Percentiles rank a stretch among this genome's conserved stretches.
phyloP scores from a whole-genome alignment of 345 rosid genomes.

The Aegle marmelos region DNA sequence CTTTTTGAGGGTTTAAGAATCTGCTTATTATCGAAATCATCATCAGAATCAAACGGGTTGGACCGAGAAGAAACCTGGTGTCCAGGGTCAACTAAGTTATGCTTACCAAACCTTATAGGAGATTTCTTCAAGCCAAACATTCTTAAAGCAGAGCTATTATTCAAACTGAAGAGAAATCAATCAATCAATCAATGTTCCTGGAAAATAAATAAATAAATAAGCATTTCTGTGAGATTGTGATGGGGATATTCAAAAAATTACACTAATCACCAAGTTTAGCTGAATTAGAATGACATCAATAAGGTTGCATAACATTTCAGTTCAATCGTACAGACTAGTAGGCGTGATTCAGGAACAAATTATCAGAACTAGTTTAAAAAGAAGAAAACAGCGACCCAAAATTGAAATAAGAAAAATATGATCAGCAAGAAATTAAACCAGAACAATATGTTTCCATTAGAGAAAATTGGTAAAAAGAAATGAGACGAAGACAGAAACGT shows the following conservation, averaged over 20 bases:
- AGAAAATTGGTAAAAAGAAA: not conserved
- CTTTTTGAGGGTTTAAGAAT: constrained; percentile 49
- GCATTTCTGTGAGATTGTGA: constrained; percentile 14
- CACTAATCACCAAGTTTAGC: not conserved
- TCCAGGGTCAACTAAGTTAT: constrained; percentile 47
- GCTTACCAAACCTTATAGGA: constrained; percentile 52
- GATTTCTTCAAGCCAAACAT: constrained; percentile 77
- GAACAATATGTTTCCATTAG: not conserved
- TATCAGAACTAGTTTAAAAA: not conserved
- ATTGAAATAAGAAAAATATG: not conserved
- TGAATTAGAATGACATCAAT: not conserved
- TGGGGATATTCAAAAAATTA: not conserved
- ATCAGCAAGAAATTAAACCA: not conserved
- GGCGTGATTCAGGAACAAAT: not conserved
- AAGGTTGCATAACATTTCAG: not conserved
- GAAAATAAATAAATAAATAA: constrained; percentile 13
- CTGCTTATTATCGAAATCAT: constrained; percentile 48
- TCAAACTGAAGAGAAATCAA: constrained; percentile 20
- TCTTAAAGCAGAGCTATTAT: constrained; percentile 14
- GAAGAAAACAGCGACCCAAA: not conserved
- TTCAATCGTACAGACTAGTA: not conserved
- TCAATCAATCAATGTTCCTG: constrained; percentile 23
- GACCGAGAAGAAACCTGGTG: constrained; percentile 35
- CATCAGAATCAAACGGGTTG: constrained; percentile 87
- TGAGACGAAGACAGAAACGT: not conserved